Evolutionary conservation across 2,329 filamentous ascomycete species (phyloP).

Genomic region (Aspergillus sp.): DNA sequence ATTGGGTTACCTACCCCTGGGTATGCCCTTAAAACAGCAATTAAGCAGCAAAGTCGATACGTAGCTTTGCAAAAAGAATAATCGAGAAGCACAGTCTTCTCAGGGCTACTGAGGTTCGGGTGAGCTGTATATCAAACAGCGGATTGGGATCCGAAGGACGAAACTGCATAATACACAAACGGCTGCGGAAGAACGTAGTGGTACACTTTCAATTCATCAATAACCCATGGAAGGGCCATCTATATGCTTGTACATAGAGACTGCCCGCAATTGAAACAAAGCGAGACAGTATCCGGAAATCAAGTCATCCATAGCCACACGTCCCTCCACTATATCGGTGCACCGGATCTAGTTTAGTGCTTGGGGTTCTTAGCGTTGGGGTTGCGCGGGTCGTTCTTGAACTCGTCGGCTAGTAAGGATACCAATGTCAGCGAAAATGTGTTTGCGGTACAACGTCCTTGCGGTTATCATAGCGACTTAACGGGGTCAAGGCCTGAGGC

Average conservation of each 20-base stretch:
- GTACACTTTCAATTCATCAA: constrained; percentile 35
- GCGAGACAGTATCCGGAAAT: constrained; percentile 15
- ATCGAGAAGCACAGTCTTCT: too few relatives aligned
- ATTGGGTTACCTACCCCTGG: too few relatives aligned
- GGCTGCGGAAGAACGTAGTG: constrained; percentile 14
- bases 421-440: not conserved
- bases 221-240: constrained; percentile 25
- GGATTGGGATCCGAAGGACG: too few relatives aligned
- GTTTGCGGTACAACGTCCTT: not conserved
- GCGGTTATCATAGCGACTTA: not conserved
- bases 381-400: constrained; percentile 94
- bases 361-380: constrained; percentile 33
- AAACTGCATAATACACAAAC: too few relatives aligned
- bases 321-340: constrained; percentile 10
- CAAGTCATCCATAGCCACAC: constrained; percentile 12
- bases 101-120: not conserved
- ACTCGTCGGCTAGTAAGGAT: constrained; percentile 66
- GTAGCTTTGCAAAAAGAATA: too few relatives aligned
- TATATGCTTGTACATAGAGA: constrained; percentile 35
- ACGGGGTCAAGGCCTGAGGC: not conserved
- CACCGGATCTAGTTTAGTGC: constrained; percentile 27
- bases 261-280: constrained; percentile 20
- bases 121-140: too few relatives aligned
- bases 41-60: too few relatives aligned
- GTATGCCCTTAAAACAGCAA: too few relatives aligned